These are phyloP conservation scores for Xerocomus potaroensis DNA, from an alignment of 768 basidiomycete genomes.

Conservation along the genomic window DNA sequence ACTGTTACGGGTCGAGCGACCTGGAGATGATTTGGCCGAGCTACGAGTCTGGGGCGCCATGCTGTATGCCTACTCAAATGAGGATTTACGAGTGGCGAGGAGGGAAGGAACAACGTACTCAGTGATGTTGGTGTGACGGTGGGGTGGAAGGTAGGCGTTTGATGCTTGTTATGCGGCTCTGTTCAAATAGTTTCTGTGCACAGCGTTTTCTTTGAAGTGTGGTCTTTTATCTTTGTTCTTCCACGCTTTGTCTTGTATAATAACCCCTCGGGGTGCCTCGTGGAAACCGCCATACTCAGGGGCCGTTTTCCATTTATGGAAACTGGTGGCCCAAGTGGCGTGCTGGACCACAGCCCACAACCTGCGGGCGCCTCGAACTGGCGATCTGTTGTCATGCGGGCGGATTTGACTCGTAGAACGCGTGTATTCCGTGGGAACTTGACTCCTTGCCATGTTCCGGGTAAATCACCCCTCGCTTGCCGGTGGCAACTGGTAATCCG, in stretches of 20 bases:
- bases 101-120: not conserved
- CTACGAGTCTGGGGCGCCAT: conserved; percentile 20
- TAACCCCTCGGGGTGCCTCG: not conserved
- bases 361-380: not conserved
- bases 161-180: not conserved
- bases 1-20: conserved; percentile 8
- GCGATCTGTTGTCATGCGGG: not conserved
- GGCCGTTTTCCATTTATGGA: conserved; percentile 21
- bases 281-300: conserved; percentile 18
- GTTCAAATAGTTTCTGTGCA: conserved; percentile 24
- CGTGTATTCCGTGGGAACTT: conserved; percentile 2
- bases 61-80: not conserved
- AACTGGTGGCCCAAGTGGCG: conserved; percentile 10
- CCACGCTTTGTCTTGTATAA: conserved; percentile 23
- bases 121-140: not conserved
- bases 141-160: not conserved
- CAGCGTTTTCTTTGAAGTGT: conserved; percentile 16
- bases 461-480: too few species aligned
- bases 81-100: not conserved
- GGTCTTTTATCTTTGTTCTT: conserved; percentile 16
- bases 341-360: conserved; percentile 12
- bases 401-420: conserved; percentile 19
- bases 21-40: too few species aligned
- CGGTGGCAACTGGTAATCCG: too few species aligned
- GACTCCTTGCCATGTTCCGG: conserved; percentile 8